Evolutionary conservation across 2,329 filamentous ascomycete genomes (phyloP).

Genomic region (Sclerotinia nivalis): DNA sequence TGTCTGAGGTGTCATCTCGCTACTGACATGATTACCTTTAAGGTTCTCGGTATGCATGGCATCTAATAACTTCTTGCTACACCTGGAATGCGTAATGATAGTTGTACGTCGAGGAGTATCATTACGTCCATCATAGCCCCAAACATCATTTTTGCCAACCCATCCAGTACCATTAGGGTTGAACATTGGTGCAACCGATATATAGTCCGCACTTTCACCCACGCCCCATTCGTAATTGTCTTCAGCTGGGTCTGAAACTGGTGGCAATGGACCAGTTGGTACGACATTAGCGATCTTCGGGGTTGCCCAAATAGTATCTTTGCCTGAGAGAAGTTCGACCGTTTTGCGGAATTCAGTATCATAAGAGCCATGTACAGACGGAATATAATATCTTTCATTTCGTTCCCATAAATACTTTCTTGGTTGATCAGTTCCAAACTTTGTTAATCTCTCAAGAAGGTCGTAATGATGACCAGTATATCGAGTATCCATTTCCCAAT

Average conservation of each 20-base stretch:
- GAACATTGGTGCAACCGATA: slow-evolving; percentile 69
- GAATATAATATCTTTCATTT: slow-evolving; percentile 72
- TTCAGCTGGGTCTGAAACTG: slow-evolving; percentile 55
- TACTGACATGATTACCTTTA: slow-evolving; percentile 72
- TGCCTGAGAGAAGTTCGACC: slow-evolving; percentile 50
- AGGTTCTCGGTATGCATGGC: slow-evolving; percentile 78
- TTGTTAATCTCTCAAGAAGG: slow-evolving; percentile 64
- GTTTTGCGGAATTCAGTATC: slow-evolving; percentile 64
- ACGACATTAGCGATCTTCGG: slow-evolving; percentile 58
- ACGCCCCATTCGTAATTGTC: slow-evolving; percentile 76
- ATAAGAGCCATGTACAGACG: slow-evolving; percentile 65
- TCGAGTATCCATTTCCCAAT: slow-evolving; percentile 79
- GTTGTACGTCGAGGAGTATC: slow-evolving; percentile 59
- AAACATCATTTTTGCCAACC: slow-evolving; percentile 63
- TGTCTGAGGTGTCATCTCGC: slow-evolving; percentile 77
- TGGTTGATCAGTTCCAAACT: slow-evolving; percentile 67
- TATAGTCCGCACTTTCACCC: slow-evolving; percentile 72
- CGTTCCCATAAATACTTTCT: slow-evolving; percentile 74
- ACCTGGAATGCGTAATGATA: slow-evolving; percentile 75
- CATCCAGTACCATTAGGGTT: slow-evolving; percentile 71
- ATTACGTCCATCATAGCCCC: slow-evolving; percentile 52
- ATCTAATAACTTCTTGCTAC: slow-evolving; percentile 70
- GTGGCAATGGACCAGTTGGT: slow-evolving; percentile 65
- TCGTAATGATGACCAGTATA: slow-evolving; percentile 82
- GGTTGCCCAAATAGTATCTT: slow-evolving; percentile 60